A percentile compares a stretch with the other conserved stretches of the same genome.
Conservation (phyloP, 2,329 filamentous ascomycete species). For the Amesomyces nigricolor region DNA sequence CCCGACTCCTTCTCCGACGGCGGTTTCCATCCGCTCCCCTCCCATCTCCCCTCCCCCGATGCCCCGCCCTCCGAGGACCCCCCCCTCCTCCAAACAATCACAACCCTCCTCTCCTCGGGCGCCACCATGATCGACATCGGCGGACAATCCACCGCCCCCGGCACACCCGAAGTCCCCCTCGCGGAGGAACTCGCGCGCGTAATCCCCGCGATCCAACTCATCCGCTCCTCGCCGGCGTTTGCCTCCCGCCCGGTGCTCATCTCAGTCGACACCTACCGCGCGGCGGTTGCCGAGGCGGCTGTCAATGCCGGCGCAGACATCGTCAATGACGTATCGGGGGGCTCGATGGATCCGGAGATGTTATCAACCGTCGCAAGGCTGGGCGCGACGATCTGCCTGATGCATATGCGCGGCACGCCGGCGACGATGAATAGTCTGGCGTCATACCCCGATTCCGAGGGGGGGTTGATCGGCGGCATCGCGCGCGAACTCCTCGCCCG, state of each 20-base stretch:
- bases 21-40: slow-evolving; percentile 51
- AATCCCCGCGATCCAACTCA: slow-evolving; percentile 68
- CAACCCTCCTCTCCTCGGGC: slow-evolving; percentile 58
- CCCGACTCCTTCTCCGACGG: slow-evolving; percentile 97
- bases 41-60: too few relatives aligned
- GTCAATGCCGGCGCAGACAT: slow-evolving; percentile 79
- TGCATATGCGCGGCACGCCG: slow-evolving; percentile 91
- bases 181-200: slow-evolving; percentile 74
- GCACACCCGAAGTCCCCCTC: slow-evolving; percentile 59
- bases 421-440: slow-evolving; percentile 69
- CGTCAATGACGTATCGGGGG: slow-evolving; percentile 90
- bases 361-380: slow-evolving; percentile 70
- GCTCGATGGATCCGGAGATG: slow-evolving; percentile 73
- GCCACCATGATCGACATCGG: slow-evolving; percentile 87
- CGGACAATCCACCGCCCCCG: slow-evolving; percentile 85
- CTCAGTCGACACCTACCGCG: slow-evolving; percentile 89
- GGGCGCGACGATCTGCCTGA: slow-evolving; percentile 73
- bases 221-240: slow-evolving; percentile 53
- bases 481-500: slow-evolving; percentile 63
- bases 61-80: slow-evolving; percentile 31
- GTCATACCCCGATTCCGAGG: slow-evolving; percentile 51
- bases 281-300: slow-evolving; percentile 71
- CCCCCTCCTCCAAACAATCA: slow-evolving; percentile 53
- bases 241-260: slow-evolving; percentile 62
- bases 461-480: slow-evolving; percentile 56